Evolutionary conservation across 495 filamentous ascomycete genomes (phyloP).

Genomic region (Penicillium robsamsonii): DNA sequence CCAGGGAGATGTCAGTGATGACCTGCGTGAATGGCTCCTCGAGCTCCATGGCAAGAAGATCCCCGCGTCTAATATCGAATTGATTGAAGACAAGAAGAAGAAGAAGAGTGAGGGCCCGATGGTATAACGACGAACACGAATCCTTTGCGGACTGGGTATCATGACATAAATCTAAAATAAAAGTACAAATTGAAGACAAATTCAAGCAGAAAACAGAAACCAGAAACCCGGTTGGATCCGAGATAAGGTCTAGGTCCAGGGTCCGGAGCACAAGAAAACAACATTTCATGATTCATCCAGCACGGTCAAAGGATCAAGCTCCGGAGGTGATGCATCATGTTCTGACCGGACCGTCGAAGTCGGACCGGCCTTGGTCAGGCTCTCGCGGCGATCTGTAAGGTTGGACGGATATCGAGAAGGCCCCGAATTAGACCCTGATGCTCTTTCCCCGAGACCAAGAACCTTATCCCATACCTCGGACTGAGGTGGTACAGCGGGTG

Average conservation of each 20-base stretch:
- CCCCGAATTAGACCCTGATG: neutral
- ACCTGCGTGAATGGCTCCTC: conserved; percentile 84
- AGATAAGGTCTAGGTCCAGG: neutral
- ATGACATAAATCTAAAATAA: conserved; percentile 25
- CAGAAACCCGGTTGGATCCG: neutral
- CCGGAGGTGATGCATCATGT: conserved; percentile 11
- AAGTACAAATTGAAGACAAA: conserved; percentile 14
- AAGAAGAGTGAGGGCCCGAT: conserved; percentile 29
- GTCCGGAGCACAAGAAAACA: conserved; percentile 1
- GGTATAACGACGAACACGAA: conserved; percentile 23
- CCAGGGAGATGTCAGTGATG: conserved; percentile 93
- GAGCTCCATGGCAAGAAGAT: conserved; percentile 79
- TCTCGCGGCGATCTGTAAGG: conserved; percentile 23
- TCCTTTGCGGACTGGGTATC: conserved; percentile 28
- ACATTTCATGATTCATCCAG: conserved; percentile 37
- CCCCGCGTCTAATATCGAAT: conserved; percentile 90
- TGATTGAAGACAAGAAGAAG: conserved; percentile 93
- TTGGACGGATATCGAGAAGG: conserved; percentile 22
- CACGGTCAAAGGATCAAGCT: conserved; percentile 31
- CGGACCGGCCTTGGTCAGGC: conserved; percentile 10
- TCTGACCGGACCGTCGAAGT: conserved; percentile 6
- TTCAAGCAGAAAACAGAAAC: conserved; percentile 4
- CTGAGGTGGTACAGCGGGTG: neutral
- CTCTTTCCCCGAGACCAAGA: neutral
- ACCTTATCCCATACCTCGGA: conserved; percentile 13